A percentile compares a stretch with the other conserved stretches of the same genome.
Evolutionary conservation across 257 asterid genomes (phyloP).

Genomic region (Solanum gracilifrons): DNA sequence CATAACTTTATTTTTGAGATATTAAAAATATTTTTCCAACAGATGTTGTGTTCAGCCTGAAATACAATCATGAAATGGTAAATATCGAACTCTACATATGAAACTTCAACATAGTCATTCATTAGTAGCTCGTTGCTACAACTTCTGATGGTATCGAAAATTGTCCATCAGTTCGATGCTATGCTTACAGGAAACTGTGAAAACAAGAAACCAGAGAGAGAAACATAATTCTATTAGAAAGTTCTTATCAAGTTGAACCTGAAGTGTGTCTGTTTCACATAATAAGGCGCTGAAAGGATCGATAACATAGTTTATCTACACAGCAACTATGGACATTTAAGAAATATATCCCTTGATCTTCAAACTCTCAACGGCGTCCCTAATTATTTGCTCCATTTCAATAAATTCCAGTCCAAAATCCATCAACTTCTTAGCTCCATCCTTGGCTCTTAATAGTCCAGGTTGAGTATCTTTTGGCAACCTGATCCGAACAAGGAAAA

Average conservation of each 20-base stretch:
- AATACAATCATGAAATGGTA: not conserved
- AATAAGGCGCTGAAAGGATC: not conserved
- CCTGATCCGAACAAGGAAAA: conserved; percentile 21
- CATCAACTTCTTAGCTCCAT: conserved; percentile 53
- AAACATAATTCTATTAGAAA: not conserved
- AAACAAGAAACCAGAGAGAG: not conserved
- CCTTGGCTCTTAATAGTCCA: conserved; percentile 52
- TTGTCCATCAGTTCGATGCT: not conserved
- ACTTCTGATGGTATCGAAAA: not conserved
- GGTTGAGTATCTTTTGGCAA: conserved; percentile 65
- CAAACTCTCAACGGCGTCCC: conserved; percentile 69
- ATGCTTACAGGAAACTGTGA: not conserved
- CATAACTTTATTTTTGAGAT: not conserved
- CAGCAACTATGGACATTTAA: conserved; percentile 2
- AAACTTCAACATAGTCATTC: not conserved
- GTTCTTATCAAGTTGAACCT: not conserved
- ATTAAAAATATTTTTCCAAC: too few relatives aligned
- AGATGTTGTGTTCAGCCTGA: not conserved
- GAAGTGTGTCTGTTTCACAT: not conserved
- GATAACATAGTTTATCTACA: not conserved
- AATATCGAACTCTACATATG: not conserved
- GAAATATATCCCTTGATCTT: conserved; percentile 53
- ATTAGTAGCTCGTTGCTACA: not conserved
- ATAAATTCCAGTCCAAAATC: conserved; percentile 65
- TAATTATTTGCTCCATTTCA: conserved; percentile 65